Base-by-base conservation (phyloP, 164 flowering plant species). In the Stephania japonica region DNA sequence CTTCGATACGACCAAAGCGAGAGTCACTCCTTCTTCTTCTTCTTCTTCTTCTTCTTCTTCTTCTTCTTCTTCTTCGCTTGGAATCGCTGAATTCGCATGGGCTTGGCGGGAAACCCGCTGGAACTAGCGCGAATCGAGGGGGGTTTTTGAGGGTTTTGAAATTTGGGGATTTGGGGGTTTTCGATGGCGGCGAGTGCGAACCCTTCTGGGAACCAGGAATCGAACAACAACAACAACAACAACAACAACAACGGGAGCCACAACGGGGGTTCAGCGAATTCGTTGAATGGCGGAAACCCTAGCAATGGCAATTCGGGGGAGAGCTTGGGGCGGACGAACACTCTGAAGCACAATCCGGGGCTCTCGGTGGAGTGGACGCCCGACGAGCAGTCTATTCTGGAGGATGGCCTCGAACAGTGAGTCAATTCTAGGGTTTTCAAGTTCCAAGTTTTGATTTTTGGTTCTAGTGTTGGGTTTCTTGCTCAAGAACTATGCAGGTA, bases 291-390 rank as follows among this genome's bases (percentile, higher is more conserved):
- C 1, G 61, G 73, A 42, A 74, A 78, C 73, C 78, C 71, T 23
- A 69, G 38, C 50, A 47, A 78, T 70, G 84, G 80, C 11, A 84
- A 70, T 70, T 43, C 79, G 16, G 75, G 24, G 12, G 84, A 77
- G 43, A 80, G 70, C 53, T 79, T 84, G 26, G 80, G 71, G 13
- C 18, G 43, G 10, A 69, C 62, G 49, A 71, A 78, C 43, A 78
- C 83, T 11, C 74, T 87, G 85, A 85, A 82, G 81, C 86, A 89
- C 66, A 83, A 84, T 64, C 91, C 88, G 0, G 90, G 90, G n/a
- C 78, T 86, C 27, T 76, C 88, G 24, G 65, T 59, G n/a, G 83
- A 86, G 59, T 89, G 93, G 93, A 78, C 84, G 9, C 7, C 81
- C 0, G 89, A 85, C 4, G 93, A 89, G 81, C 90, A 89, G 75